Base-by-base conservation (phyloP, 192 early-diverging fungal genomes). In the Coemansia sp. region DNA sequence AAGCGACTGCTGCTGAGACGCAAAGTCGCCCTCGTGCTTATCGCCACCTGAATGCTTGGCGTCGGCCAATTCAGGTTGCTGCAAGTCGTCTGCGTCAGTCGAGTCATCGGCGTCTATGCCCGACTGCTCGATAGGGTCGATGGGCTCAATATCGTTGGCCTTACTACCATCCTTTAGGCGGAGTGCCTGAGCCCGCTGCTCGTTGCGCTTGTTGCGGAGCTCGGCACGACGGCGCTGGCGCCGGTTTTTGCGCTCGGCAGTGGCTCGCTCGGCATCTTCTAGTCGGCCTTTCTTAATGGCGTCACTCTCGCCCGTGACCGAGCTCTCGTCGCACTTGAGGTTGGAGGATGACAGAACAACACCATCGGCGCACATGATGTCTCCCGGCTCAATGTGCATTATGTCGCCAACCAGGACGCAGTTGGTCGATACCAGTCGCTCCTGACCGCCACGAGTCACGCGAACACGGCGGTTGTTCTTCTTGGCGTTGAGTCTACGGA, bases 251-350 rank as follows among this genome's bases (percentile, higher is more conserved):
- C 67, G 64, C 14, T 77, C 75, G 8, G 67, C 71, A 18, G 67
- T 56, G 37, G 55, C 53, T 46, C 37, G 53, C 37, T 74, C 72
- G 3, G 63, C 65, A 13, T 87, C 85, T 18, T 86, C 87, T 26
- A 82, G 76, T 0, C 78, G 70, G 57, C 84, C 78, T 70, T 99
- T 99, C 50, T 87, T 84, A 18, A 98, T 89, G 3, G 94, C 87
- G 66, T 95, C 88, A n/a, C 93, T 88, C 79, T 99, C 97, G 60
- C 97, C 97, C 6, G 96, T 97, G 35, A 93, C 87, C 6, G 95
- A 88, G 14, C 90, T 93, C 79, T 99, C 97, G 70, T 99, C 97
- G 61, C 89, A 90, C 28, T 84, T 79, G 33, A 98, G 74, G 70
- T 94, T 93, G 62, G 91, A 92, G 5, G 89, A 88, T 13, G 85